phyloP scores from a whole-genome alignment of 306 rosid genomes.

The Fragaria ananassa region DNA sequence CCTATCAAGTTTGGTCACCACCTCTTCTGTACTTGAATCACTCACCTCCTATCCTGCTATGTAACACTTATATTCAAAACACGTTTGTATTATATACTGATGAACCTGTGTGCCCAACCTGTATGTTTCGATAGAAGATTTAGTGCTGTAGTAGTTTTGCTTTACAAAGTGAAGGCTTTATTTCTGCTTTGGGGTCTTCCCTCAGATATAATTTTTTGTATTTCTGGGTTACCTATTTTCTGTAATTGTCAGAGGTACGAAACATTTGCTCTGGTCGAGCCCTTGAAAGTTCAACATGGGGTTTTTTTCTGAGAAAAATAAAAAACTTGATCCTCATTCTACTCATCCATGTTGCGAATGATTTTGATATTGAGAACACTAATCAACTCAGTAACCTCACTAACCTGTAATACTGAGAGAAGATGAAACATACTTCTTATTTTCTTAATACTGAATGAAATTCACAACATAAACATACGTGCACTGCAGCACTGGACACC shows the following conservation, averaged over 20 bases:
- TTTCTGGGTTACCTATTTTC: constrained; percentile 20
- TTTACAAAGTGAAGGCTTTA: constrained; percentile 21
- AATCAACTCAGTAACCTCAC: background rate
- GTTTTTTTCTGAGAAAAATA: background rate
- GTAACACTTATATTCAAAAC: background rate
- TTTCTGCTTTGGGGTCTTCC: constrained; percentile 17
- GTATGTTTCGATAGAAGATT: constrained; percentile 12
- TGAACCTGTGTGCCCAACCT: constrained; percentile 23
- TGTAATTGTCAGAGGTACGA: background rate
- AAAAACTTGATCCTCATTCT: background rate
- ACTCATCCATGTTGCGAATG: background rate
- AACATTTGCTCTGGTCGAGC: background rate
- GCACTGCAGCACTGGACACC: background rate
- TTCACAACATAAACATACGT: background rate
- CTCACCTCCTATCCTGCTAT: constrained; percentile 41
- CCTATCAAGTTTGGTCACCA: constrained; percentile 84
- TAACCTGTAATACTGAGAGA: background rate
- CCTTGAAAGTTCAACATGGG: background rate
- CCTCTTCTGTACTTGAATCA: constrained; percentile 72
- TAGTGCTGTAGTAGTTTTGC: constrained; percentile 22
- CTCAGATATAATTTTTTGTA: constrained; percentile 26
- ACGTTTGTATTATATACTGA: constrained; percentile 19
- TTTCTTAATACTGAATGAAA: background rate
- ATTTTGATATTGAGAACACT: background rate
- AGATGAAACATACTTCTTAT: background rate